A percentile compares a stretch with the other conserved stretches of the same genome.
These are phyloP conservation scores for Psilocybe tampanensis DNA, from an alignment of 768 basidiomycete species.

Conservation along the genomic window DNA sequence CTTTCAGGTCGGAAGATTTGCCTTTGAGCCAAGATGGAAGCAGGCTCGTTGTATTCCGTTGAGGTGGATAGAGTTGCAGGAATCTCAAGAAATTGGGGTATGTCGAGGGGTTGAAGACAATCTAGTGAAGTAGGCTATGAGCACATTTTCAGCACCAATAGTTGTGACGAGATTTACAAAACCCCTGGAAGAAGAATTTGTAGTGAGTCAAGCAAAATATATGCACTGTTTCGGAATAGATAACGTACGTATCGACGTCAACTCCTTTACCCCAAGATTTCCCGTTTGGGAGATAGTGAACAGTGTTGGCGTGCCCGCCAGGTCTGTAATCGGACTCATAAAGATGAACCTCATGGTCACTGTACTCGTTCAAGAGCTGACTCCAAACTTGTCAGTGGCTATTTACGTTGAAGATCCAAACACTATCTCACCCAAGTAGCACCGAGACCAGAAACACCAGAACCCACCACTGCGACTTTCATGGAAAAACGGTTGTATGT, in stretches of 20 bases:
- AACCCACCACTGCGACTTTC: conserved; percentile 75
- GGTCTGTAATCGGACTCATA: conserved; percentile 69
- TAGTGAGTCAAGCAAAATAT: background rate
- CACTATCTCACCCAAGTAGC: conserved; percentile 65
- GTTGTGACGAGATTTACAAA: conserved; percentile 46
- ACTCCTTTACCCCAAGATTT: conserved; percentile 36
- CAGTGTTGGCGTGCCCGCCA: conserved; percentile 81
- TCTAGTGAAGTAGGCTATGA: conserved; percentile 37
- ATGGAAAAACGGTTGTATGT: conserved; percentile 28
- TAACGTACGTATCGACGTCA: conserved; percentile 70
- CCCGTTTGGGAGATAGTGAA: conserved; percentile 47
- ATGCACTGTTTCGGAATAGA: background rate
- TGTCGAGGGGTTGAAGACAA: conserved; percentile 75
- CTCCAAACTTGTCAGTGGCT: background rate
- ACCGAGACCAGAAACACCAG: conserved; percentile 78
- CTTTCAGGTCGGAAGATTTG: background rate
- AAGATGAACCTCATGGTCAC: conserved; percentile 74
- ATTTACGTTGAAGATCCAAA: background rate
- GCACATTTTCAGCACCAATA: background rate
- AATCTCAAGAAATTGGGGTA: conserved; percentile 83
- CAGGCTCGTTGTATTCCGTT: background rate
- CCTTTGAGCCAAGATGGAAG: conserved; percentile 10
- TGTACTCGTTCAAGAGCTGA: conserved; percentile 74
- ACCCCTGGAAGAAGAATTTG: conserved; percentile 38
- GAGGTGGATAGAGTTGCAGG: conserved; percentile 41